Percentiles rank a stretch among this genome's conserved stretches.
These are phyloP conservation scores for Xylaria longipes DNA, from an alignment of 495 filamentous ascomycete genomes.

Conservation along the genomic window DNA sequence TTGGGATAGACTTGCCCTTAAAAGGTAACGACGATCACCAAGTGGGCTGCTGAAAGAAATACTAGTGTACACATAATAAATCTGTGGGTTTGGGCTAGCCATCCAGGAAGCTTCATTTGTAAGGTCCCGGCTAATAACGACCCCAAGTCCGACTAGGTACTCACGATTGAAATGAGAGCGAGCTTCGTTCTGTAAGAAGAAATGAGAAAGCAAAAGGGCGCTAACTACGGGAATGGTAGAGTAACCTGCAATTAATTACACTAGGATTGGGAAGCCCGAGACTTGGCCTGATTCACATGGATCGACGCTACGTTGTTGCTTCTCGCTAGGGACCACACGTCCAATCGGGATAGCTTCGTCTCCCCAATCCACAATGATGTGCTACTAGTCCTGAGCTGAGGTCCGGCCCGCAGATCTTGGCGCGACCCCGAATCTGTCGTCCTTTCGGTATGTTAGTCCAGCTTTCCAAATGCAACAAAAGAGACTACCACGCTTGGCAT, in stretches of 20 bases:
- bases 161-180: neutral
- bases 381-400: constrained; percentile 18
- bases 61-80: neutral
- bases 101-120: constrained; percentile 11
- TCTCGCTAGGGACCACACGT: neutral
- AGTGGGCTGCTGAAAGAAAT: constrained; percentile 22
- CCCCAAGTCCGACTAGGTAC: neutral
- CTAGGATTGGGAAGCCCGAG: constrained; percentile 1
- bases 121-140: neutral
- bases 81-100: neutral
- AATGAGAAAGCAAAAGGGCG: neutral
- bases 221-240: neutral
- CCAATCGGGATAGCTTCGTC: constrained; percentile 20
- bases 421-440: neutral
- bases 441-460: neutral
- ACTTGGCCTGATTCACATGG: neutral
- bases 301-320: neutral
- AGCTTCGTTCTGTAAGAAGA: neutral
- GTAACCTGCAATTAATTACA: constrained; percentile 5
- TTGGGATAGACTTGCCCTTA: neutral
- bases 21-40: constrained; percentile 15
- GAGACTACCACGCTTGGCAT: neutral
- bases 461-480: neutral
- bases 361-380: constrained; percentile 15
- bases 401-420: constrained; percentile 20